Conservation (phyloP, 129 eudicot species). For the Oenanthe sinensis region DNA sequence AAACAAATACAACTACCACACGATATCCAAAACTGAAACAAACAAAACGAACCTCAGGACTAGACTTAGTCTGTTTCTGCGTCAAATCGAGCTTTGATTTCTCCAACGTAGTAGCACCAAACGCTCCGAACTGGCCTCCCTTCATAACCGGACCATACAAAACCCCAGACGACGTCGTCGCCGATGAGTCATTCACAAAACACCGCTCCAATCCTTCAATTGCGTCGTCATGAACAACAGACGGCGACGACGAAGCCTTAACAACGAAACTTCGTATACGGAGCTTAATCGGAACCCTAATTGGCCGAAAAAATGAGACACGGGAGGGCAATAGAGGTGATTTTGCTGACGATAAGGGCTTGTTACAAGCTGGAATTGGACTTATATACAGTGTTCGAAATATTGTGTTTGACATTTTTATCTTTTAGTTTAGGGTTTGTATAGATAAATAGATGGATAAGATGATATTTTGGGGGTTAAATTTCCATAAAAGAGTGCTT, state of each 20-base stretch:
- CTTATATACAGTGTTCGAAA: neutral
- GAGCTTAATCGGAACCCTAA: neutral
- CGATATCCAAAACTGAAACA: neutral
- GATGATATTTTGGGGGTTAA: neutral
- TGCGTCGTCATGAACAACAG: neutral
- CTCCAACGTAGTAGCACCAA: conserved; percentile 10
- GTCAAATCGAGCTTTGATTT: conserved; percentile 13
- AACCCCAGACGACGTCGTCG: neutral
- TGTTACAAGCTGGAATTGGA: conserved; percentile 7
- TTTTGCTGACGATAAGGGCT: neutral
- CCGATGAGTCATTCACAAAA: neutral
- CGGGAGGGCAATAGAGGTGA: neutral
- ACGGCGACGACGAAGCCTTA: neutral
- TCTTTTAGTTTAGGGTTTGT: neutral
- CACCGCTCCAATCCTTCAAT: conserved; percentile 9
- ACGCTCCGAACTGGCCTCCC: conserved; percentile 10
- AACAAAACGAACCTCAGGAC: conserved; percentile 10
- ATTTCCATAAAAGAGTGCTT: neutral
- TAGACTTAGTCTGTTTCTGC: conserved; percentile 8
- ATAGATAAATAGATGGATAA: neutral
- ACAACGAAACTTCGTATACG: neutral
- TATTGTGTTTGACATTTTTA: conserved; percentile 6
- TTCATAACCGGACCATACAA: conserved; percentile 8
- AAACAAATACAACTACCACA: neutral
- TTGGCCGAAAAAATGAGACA: neutral